These are phyloP conservation scores for Mycena venus DNA, from an alignment of 768 basidiomycete genomes.

Conservation along the genomic window DNA sequence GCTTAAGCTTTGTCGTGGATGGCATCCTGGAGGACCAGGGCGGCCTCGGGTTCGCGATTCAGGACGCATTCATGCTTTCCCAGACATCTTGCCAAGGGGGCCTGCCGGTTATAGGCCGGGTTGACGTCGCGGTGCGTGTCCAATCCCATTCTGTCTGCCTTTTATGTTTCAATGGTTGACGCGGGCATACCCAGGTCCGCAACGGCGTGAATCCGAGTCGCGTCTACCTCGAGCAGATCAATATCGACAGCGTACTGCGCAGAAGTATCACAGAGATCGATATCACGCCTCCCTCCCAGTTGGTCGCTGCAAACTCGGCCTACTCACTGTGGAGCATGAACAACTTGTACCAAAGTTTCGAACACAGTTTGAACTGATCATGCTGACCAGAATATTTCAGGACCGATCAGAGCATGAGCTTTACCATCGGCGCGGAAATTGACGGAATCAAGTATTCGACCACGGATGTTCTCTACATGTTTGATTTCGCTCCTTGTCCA, in stretches of 20 bases:
- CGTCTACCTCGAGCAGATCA: conserved; percentile 5
- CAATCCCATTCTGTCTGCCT: background rate
- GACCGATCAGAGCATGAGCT: background rate
- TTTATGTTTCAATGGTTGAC: background rate
- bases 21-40: background rate
- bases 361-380: conserved; percentile 6
- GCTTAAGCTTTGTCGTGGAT: conserved; percentile 5
- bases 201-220: background rate
- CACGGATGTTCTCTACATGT: background rate
- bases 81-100: conserved; percentile 4
- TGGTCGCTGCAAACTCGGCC: background rate
- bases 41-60: conserved; percentile 10
- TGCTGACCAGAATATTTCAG: conserved; percentile 1
- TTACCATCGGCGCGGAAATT: conserved; percentile 12
- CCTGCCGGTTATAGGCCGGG: background rate
- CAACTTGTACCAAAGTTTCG: conserved; percentile 5
- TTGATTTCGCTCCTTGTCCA: conserved; percentile 13
- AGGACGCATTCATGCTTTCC: conserved; percentile 1
- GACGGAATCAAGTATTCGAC: conserved; percentile 21
- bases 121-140: conserved; percentile 6
- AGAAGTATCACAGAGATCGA: background rate
- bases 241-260: background rate
- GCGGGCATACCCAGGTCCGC: conserved; percentile 6
- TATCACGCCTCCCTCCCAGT: background rate
- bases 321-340: conserved; percentile 15